Conservation (phyloP, 2,329 filamentous ascomycete species). For the Cytospora schulzeri region DNA sequence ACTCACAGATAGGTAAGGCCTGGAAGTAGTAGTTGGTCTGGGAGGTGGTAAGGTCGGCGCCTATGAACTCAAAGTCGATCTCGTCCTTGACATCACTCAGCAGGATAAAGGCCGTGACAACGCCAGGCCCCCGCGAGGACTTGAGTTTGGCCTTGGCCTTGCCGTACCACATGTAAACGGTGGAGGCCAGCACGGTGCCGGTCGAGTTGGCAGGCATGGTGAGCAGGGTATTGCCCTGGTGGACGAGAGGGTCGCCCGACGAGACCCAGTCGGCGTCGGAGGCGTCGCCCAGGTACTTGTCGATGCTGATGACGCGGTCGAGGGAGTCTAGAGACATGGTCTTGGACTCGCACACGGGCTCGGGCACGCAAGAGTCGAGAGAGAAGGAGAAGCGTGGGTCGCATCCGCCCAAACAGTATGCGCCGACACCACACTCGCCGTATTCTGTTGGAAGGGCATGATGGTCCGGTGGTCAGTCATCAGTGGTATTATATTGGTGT, state of each 20-base stretch:
- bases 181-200: slow-evolving; percentile 82
- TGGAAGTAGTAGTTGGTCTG: slow-evolving; percentile 99
- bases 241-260: slow-evolving; percentile 72
- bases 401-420: slow-evolving; percentile 94
- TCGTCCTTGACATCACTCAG: slow-evolving; percentile 96
- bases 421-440: slow-evolving; percentile 88
- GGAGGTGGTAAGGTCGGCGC: slow-evolving; percentile 71
- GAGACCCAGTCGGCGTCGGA: slow-evolving; percentile 83
- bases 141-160: slow-evolving; percentile 84
- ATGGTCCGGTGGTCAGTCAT: neutral
- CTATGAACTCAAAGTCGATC: slow-evolving; percentile 96
- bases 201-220: slow-evolving; percentile 87
- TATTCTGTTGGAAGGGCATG: slow-evolving; percentile 68
- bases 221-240: slow-evolving; percentile 72
- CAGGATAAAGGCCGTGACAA: slow-evolving; percentile 96
- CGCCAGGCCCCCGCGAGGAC: slow-evolving; percentile 81
- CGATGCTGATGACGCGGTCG: slow-evolving; percentile 69
- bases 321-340: slow-evolving; percentile 74
- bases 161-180: slow-evolving; percentile 95
- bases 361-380: slow-evolving; percentile 82
- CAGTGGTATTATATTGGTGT: no score
- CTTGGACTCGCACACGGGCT: slow-evolving; percentile 76
- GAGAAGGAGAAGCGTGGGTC: slow-evolving; percentile 83
- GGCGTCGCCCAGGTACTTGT: slow-evolving; percentile 84
- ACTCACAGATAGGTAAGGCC: slow-evolving; percentile 85